phyloP scores from a whole-genome alignment of 2,329 filamentous ascomycete species.

The Aureobasidium mangrovei region DNA sequence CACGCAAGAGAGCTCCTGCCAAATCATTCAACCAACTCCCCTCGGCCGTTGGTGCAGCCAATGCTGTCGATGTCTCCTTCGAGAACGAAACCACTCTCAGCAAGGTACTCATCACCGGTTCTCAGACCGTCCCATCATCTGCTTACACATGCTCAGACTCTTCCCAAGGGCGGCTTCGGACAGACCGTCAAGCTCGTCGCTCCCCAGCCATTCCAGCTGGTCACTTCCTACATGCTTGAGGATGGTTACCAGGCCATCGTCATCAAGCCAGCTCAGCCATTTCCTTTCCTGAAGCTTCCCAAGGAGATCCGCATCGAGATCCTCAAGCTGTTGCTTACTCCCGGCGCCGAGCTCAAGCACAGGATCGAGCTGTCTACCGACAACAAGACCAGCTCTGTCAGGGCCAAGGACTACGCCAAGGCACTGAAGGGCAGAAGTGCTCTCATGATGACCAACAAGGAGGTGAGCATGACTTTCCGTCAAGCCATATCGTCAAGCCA shows the following conservation, averaged over 20 bases:
- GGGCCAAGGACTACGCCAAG: slow-evolving; percentile 16
- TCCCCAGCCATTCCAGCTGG: slow-evolving; percentile 24
- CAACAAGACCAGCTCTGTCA: slow-evolving; percentile 21
- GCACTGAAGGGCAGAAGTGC: slow-evolving; percentile 26
- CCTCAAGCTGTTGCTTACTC: slow-evolving; percentile 11
- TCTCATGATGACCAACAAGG: slow-evolving; percentile 27
- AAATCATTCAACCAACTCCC: slow-evolving; percentile 14
- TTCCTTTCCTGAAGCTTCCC: slow-evolving; percentile 26
- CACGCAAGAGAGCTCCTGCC: slow-evolving; percentile 14
- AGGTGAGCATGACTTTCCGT: slow-evolving; percentile 18
- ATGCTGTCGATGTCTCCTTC: slow-evolving; percentile 22
- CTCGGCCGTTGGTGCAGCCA: slow-evolving; percentile 11
- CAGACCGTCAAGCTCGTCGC: slow-evolving; percentile 27
- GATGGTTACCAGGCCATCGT: slow-evolving; percentile 29
- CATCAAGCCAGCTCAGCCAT: slow-evolving; percentile 27
- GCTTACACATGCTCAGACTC: not conserved
- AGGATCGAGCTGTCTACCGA: slow-evolving; percentile 26
- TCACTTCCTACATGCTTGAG: slow-evolving; percentile 25
- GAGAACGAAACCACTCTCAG: slow-evolving; percentile 20
- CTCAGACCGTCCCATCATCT: not conserved
- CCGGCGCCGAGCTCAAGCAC: slow-evolving; percentile 17
- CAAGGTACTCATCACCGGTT: slow-evolving; percentile 8
- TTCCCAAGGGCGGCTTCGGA: slow-evolving; percentile 19
- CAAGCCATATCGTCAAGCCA: not conserved
- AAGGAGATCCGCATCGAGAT: not conserved